Evolutionary conservation across 768 basidiomycete species (phyloP).

Genomic region (Tricholoma sp.): DNA sequence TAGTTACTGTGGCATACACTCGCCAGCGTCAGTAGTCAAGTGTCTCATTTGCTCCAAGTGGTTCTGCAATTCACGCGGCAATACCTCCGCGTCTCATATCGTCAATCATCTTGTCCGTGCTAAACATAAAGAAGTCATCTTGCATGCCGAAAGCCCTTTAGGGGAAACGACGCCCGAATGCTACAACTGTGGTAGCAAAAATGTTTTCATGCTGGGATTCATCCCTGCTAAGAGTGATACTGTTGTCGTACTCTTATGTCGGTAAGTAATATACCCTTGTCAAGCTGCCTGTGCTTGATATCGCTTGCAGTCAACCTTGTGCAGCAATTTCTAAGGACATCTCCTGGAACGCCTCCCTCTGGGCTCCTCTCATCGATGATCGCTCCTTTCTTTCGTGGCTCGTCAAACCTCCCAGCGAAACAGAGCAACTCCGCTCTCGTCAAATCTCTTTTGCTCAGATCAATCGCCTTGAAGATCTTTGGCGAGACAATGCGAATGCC

Average conservation of each 20-base stretch:
- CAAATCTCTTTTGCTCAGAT: conserved; percentile 98
- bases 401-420: conserved; percentile 94
- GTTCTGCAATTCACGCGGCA: conserved; percentile 99
- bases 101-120: conserved; percentile 99
- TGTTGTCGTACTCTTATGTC: conserved; percentile 93
- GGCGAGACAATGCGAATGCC: conserved; percentile 94
- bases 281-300: not conserved
- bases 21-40: conserved; percentile 95
- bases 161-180: conserved; percentile 99
- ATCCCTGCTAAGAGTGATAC: conserved; percentile 99
- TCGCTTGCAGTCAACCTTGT: conserved; percentile 81
- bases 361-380: conserved; percentile 99
- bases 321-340: conserved; percentile 97
- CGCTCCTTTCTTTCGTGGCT: conserved; percentile 99
- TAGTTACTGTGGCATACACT: conserved; percentile 98
- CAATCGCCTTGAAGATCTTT: conserved; percentile 94
- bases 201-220: conserved; percentile 99
- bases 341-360: conserved; percentile 95
- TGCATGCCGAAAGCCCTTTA: conserved; percentile 91
- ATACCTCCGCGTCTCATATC: conserved; percentile 97
- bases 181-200: conserved; percentile 98
- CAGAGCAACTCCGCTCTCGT: conserved; percentile 91
- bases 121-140: conserved; percentile 97
- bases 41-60: conserved; percentile 89
- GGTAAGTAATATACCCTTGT: conserved; percentile 49